Base-by-base conservation (phyloP, 2,329 filamentous ascomycete species). In the Hypocrella siamensis region DNA sequence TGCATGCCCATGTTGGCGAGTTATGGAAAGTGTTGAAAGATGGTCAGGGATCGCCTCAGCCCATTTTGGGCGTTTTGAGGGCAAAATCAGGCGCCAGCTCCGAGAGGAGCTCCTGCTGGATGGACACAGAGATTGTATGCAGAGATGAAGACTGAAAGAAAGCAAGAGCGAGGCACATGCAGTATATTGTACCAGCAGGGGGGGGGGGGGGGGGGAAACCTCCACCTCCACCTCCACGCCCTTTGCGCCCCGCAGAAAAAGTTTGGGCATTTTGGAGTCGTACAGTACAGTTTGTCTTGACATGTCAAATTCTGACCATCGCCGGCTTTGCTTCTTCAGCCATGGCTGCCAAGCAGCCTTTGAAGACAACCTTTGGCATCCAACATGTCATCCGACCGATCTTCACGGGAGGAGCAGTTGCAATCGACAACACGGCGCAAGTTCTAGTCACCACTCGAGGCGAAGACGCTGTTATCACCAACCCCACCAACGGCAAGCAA, bases 291-390 rank as follows among this genome's bases (percentile, higher is more conserved):
- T 12, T 12, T 29, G 30, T 28, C 12, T 22, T 18, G 11, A 30
- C 21, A 22, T 19, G 16, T 32, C 32, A 30, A 18, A n/a, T 19
- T n/a, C 14, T 16, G 15, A 28, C 19, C 21, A 11, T 27, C 21
- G 17, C 26, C 16, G 32, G 30, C n/a, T 24, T 33, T 17, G 28
- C 19, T 7, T 16, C 35, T 27, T 28, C 22, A 28, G 43, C 30
- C 35, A 54, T 79, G 74, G 68, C 74, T 34, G 68, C 59, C 38
- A 74, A 72, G 53, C 59, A 71, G 37, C 62, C 70, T 14, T 63
- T 71, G 44, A 92, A 85, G 64, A 94, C 85, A 35, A 93, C 88
- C 4, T 98, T 94, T 54, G 82, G 92, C 48, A 72, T 79, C 36
- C 70, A 70, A 41, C 75, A 79, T 47, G 81, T 84, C 30, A 80